A percentile compares a stretch with the other conserved stretches of the same genome.
Evolutionary conservation across 768 basidiomycete genomes (phyloP).

Genomic region (Mycena polygramma): DNA sequence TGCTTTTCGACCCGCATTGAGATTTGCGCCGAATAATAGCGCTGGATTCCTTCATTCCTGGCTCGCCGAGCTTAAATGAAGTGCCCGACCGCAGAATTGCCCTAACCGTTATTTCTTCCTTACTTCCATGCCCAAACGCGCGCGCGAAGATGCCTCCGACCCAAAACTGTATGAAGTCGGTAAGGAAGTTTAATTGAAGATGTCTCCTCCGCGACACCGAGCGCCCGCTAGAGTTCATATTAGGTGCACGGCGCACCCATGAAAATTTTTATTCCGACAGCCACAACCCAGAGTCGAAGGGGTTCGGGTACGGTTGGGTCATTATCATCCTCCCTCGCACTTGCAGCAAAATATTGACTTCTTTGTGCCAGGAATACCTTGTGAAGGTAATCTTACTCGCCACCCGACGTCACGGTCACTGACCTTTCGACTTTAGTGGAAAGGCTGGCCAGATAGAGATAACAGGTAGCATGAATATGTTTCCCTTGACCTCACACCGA

Average conservation of each 20-base stretch:
- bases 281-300: neutral
- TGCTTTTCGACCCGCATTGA: no score
- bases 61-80: no score
- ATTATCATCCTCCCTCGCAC: neutral
- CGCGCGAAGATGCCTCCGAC: neutral
- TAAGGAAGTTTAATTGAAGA: neutral
- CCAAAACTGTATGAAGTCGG: slow-evolving; percentile 8
- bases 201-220: neutral
- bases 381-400: slow-evolving; percentile 7
- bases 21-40: no score
- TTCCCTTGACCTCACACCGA: no score
- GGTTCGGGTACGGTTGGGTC: slow-evolving; percentile 14
- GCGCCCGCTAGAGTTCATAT: neutral
- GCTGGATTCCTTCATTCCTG: no score
- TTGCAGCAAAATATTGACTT: neutral
- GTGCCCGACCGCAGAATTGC: no score
- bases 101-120: neutral
- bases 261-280: neutral
- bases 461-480: slow-evolving; percentile 7
- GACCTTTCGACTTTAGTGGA: slow-evolving; percentile 12
- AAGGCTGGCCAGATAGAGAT: neutral
- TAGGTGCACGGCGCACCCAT: slow-evolving; percentile 9
- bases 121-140: neutral
- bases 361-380: neutral
- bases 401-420: no score